Evolutionary conservation across 208 protist species (phyloP).

Genomic region (Borovskyia barvae): DNA sequence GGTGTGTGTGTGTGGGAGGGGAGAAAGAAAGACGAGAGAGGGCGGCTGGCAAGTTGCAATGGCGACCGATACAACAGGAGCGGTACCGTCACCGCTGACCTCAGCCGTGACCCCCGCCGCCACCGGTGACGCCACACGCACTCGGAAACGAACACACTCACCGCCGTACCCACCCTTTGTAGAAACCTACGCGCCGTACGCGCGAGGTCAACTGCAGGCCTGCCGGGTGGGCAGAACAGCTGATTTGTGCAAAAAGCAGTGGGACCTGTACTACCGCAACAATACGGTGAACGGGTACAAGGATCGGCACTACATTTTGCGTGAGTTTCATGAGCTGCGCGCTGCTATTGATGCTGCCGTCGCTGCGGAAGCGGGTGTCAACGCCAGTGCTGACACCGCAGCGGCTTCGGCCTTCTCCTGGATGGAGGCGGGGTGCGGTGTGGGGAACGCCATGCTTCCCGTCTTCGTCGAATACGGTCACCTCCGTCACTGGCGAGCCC

Average conservation of each 20-base stretch:
- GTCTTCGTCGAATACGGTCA: constrained; percentile 80
- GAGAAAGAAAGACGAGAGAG: too few species aligned
- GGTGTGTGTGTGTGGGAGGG: too few species aligned
- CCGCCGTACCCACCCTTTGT: constrained; percentile 67
- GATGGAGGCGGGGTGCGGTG: constrained; percentile 94
- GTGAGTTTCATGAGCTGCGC: constrained; percentile 80
- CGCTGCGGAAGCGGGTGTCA: not conserved
- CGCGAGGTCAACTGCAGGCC: constrained; percentile 38
- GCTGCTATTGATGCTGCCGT: constrained; percentile 36
- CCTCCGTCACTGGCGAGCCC: constrained; percentile 49
- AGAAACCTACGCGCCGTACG: constrained; percentile 78
- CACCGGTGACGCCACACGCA: not conserved
- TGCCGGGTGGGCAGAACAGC: constrained; percentile 4
- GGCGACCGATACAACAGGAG: too few species aligned
- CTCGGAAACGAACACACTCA: constrained; percentile 29
- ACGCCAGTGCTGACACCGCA: not conserved
- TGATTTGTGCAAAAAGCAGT: constrained; percentile 55
- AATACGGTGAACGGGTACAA: constrained; percentile 90
- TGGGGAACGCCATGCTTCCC: constrained; percentile 92
- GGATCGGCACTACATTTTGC: constrained; percentile 87
- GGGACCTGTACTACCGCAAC: constrained; percentile 90
- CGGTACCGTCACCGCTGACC: too few species aligned
- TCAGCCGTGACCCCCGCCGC: too few species aligned
- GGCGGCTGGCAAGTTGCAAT: too few species aligned
- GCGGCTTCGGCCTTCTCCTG: constrained; percentile 32